A percentile compares a stretch with the other conserved stretches of the same genome.
Evolutionary conservation across 2,329 filamentous ascomycete species (phyloP).

Genomic region (Pseudogymnoascus sp.): DNA sequence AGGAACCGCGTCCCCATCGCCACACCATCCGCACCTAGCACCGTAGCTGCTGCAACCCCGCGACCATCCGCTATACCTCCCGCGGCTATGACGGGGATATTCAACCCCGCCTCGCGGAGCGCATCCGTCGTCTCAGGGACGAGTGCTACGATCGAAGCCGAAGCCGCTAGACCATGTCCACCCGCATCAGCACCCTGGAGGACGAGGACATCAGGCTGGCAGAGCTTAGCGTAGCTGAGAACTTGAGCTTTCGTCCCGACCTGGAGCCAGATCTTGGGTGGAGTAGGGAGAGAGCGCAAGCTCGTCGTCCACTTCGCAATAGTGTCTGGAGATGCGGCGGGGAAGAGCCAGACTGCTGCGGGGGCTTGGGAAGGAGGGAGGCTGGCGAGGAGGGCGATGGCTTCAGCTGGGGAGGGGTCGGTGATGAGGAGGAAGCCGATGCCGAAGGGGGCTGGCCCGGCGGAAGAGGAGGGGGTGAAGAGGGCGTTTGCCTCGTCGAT

Average conservation of each 20-base stretch:
- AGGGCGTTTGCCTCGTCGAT: conserved; percentile 23
- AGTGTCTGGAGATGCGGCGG: conserved; percentile 26
- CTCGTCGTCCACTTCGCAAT: conserved; percentile 24
- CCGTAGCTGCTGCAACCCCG: conserved; percentile 28
- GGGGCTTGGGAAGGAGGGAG: conserved; percentile 12
- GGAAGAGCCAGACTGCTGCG: conserved; percentile 41
- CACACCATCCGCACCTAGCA: conserved; percentile 33
- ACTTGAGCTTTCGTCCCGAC: conserved; percentile 26
- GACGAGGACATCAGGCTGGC: conserved; percentile 28
- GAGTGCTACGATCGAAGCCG: conserved; percentile 27
- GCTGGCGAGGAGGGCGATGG: conserved; percentile 35
- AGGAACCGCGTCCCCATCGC: conserved; percentile 44
- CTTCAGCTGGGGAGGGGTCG: conserved; percentile 24
- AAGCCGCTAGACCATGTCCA: conserved; percentile 28
- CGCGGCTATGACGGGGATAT: conserved; percentile 24
- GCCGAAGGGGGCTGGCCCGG: conserved; percentile 31
- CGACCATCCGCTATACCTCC: conserved; percentile 31
- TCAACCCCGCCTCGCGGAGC: conserved; percentile 18
- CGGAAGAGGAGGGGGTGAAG: conserved; percentile 12
- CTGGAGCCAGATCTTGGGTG: conserved; percentile 30
- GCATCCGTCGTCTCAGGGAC: conserved; percentile 29
- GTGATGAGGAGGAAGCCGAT: conserved; percentile 36
- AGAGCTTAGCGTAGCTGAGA: conserved; percentile 18
- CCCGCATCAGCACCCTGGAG: conserved; percentile 32
- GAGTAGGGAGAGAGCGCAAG: conserved; percentile 20